phyloP scores from a whole-genome alignment of 2,329 filamentous ascomycete genomes.

The Penicillium occitanis region DNA sequence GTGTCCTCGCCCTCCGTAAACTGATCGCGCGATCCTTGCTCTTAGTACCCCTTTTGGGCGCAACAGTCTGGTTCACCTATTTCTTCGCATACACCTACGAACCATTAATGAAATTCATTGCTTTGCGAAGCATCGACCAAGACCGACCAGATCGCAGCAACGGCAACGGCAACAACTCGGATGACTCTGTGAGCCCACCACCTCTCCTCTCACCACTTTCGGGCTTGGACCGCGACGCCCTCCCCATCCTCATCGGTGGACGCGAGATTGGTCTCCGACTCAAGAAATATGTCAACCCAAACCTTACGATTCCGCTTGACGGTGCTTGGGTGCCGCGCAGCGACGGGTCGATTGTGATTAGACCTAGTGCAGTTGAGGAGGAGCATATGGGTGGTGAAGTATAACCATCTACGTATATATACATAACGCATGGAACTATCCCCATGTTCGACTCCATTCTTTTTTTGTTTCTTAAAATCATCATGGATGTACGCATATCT shows the following conservation, averaged over 20 bases:
- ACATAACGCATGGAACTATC: background rate
- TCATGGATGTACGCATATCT: background rate
- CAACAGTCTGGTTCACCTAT: constrained; percentile 86
- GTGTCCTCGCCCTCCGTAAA: constrained; percentile 72
- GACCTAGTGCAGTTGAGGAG: constrained; percentile 14
- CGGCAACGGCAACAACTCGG: constrained; percentile 27
- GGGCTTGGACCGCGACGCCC: constrained; percentile 44
- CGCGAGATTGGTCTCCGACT: constrained; percentile 41
- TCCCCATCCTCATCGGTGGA: constrained; percentile 43
- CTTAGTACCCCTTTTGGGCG: constrained; percentile 72
- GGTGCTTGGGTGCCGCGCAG: constrained; percentile 45
- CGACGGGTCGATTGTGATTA: constrained; percentile 18
- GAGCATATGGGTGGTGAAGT: constrained; percentile 4
- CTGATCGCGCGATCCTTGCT: constrained; percentile 72
- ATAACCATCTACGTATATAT: background rate
- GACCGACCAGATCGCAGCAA: constrained; percentile 50
- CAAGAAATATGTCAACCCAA: constrained; percentile 51
- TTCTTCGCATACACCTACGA: constrained; percentile 79
- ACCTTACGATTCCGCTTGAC: constrained; percentile 45
- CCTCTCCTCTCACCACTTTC: constrained; percentile 42
- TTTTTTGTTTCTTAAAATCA: background rate
- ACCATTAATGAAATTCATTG: constrained; percentile 88
- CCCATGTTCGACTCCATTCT: background rate
- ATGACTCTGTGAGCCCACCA: constrained; percentile 39
- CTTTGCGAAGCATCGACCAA: constrained; percentile 76